Evolutionary conservation across 2,329 filamentous ascomycete genomes (phyloP).

Genomic region (Ceratocystis eucalypticola): DNA sequence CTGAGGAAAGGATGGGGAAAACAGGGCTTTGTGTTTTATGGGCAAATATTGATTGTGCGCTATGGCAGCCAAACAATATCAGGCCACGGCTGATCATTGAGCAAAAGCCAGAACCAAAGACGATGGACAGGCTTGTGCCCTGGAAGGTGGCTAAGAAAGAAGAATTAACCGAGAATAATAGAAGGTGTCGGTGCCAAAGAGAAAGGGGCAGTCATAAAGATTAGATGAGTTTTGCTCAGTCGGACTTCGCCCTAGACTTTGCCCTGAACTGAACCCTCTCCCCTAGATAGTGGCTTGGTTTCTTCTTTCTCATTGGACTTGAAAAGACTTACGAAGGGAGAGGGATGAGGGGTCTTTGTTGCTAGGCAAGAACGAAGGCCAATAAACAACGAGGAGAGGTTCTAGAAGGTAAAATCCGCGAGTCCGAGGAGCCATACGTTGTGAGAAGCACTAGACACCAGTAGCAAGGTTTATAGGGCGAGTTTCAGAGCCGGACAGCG

Average conservation of each 20-base stretch:
- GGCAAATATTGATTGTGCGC: neutral
- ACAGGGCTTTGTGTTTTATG: neutral
- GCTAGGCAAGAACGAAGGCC: neutral
- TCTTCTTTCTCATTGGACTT: neutral
- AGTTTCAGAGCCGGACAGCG: neutral
- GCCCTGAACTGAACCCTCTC: no score
- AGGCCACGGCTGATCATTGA: neutral
- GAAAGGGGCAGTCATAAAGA: neutral
- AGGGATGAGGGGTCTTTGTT: neutral
- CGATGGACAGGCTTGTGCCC: neutral
- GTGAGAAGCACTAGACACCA: neutral
- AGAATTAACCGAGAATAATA: conserved; percentile 9
- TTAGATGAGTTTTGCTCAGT: neutral
- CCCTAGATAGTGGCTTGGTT: neutral
- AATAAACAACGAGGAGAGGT: no score
- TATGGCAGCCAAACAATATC: neutral
- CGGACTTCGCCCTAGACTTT: neutral
- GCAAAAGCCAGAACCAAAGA: neutral
- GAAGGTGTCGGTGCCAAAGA: conserved; percentile 4
- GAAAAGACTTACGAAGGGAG: neutral
- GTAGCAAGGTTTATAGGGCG: neutral
- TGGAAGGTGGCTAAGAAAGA: neutral
- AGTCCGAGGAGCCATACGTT: no score
- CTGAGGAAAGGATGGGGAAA: neutral
- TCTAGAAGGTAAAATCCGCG: no score